Percentiles rank a stretch among this genome's conserved stretches.
Evolutionary conservation across 176 grass and related monocot genomes (phyloP).

Genomic region (Avena eriantha): DNA sequence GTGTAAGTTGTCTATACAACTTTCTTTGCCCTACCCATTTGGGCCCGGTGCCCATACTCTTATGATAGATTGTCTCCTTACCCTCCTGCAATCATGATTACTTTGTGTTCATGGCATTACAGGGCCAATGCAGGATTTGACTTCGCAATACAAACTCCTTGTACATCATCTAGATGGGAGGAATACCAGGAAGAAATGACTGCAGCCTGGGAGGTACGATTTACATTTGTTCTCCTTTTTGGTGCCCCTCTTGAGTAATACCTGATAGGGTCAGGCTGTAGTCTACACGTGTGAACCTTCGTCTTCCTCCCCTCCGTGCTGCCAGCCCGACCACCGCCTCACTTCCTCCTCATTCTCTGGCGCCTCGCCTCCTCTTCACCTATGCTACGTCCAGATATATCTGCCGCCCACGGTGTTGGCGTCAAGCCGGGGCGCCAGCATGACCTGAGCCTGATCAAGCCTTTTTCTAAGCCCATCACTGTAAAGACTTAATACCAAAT

Average conservation of each 20-base stretch:
- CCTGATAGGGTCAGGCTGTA: conserved; percentile 1
- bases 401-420: not conserved
- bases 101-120: conserved; percentile 43
- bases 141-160: conserved; percentile 95
- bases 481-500: too few species aligned
- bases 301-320: not conserved
- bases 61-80: not conserved
- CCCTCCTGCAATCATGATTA: conserved; percentile 21
- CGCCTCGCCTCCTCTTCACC: not conserved
- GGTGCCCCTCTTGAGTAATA: not conserved
- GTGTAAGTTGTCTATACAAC: conserved; percentile 56
- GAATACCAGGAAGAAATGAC: conserved; percentile 93
- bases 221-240: conserved; percentile 28
- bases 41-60: not conserved
- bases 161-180: conserved; percentile 95
- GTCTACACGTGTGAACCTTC: not conserved
- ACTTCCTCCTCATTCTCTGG: not conserved
- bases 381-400: not conserved
- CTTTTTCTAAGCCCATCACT: not conserved
- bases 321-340: not conserved
- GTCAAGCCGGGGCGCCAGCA: not conserved
- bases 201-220: conserved; percentile 87
- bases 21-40: not conserved
- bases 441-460: not conserved
- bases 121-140: conserved; percentile 93